Evolutionary conservation across 495 filamentous ascomycete species (phyloP), one percentile per base, ranked within the genome.

Genomic region (Hypoxylon perforatum): DNA sequence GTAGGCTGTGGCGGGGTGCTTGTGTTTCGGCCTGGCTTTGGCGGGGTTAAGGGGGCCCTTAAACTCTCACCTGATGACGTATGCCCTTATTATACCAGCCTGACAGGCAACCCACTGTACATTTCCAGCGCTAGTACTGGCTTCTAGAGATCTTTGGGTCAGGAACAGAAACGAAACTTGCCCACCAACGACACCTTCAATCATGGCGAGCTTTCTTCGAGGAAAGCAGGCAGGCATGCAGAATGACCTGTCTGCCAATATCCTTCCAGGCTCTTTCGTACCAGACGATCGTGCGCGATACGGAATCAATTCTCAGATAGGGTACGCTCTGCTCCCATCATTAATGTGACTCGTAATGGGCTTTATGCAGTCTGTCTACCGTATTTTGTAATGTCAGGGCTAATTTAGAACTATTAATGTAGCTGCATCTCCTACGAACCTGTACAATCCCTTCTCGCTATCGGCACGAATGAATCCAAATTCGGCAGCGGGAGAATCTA

Each of bases 191-290:
- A 22, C n/a, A n/a, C n/a, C n/a, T 15, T 36, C 22, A 72, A 76
- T 30, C 19, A 96, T 95, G 93, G 88, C 92, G 39, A 87, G 90
- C 66, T 94, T 97, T 75, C 77, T 99, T 65, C 85, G 95, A 63
- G 90, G 92, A 36, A 97, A 95, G 83, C 95, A 99, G 82, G 87
- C 92, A 54, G 95, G 95, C 56, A 88, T 99, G 53, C 90, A 92
- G 73, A 91, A 87, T 75, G 95, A 98, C 78, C 84, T 99, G 35
- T 97, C 94, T 22, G 87, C 90, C 11, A 88, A 88, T 49, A 84
- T 97, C 53, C 79, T 84, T 36, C 85, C 91, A 22, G 89, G 89
- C 44, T 73, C 91, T 15, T 97, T 97, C 74, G 77, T 85, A 51
- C 86, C 93, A 18, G 95, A 97, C 73, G 92, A 97, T 73, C 87